Evolutionary conservation across 345 rosid species (phyloP).

Genomic region (Adansonia digitata): DNA sequence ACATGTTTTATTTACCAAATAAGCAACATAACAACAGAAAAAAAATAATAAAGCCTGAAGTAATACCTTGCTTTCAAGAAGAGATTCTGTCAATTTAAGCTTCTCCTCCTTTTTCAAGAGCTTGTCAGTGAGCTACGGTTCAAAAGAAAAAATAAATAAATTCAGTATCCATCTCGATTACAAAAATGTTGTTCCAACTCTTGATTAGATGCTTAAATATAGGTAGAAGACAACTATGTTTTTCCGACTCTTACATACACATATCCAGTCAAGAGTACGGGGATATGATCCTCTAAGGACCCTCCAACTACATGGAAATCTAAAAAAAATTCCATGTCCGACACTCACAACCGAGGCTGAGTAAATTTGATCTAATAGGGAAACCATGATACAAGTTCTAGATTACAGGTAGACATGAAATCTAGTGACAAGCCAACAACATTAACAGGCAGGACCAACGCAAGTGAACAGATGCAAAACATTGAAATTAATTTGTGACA

Average conservation of each 20-base stretch:
- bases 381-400: not conserved
- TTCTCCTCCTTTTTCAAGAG: conserved; percentile 73
- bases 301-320: no score
- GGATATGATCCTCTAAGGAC: no score
- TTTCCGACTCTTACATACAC: no score
- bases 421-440: conserved; percentile 3
- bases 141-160: conserved; percentile 19
- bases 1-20: conserved; percentile 9
- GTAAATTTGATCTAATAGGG: not conserved
- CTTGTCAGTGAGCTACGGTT: conserved; percentile 71
- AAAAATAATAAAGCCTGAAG: not conserved
- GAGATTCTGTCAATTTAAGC: conserved; percentile 73
- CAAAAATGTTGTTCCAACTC: no score
- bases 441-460: not conserved
- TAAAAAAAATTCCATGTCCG: no score
- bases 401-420: not conserved
- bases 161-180: conserved; percentile 12
- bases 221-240: no score
- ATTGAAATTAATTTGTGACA: conserved; percentile 1
- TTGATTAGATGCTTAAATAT: no score
- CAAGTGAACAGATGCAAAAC: not conserved
- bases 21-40: conserved; percentile 9
- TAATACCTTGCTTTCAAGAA: conserved; percentile 77
- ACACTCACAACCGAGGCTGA: no score
- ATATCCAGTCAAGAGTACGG: no score